phyloP scores from a whole-genome alignment of 768 basidiomycete genomes.

The Podaxis pistillaris region DNA sequence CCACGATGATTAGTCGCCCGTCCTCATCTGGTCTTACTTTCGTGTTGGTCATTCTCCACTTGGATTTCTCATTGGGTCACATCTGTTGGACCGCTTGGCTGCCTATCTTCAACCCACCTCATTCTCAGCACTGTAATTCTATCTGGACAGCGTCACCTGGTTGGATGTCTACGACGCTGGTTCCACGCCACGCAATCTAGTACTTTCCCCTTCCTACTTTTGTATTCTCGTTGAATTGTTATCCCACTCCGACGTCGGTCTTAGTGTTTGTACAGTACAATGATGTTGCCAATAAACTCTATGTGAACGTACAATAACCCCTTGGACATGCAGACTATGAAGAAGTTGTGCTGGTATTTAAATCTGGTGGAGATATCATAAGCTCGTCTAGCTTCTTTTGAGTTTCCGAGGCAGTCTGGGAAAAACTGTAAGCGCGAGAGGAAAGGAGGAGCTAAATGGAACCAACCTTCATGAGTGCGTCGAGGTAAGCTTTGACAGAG shows the following conservation, averaged over 20 bases:
- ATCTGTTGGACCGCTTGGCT: slow-evolving; percentile 9
- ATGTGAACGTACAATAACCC: slow-evolving; percentile 2
- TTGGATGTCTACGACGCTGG: neutral
- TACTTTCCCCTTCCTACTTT: slow-evolving; percentile 13
- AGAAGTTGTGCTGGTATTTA: slow-evolving; percentile 24
- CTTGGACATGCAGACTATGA: neutral
- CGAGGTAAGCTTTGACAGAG: slow-evolving; percentile 75
- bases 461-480: slow-evolving; percentile 68
- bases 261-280: slow-evolving; percentile 22
- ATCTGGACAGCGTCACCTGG: neutral
- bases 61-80: slow-evolving; percentile 12
- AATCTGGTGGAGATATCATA: slow-evolving; percentile 35
- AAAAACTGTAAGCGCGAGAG: slow-evolving; percentile 11
- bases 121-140: slow-evolving; percentile 7
- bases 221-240: slow-evolving; percentile 11
- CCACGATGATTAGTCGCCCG: slow-evolving; percentile 40
- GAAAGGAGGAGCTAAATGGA: neutral
- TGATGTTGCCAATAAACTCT: slow-evolving; percentile 21
- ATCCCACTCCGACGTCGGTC: slow-evolving; percentile 4
- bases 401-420: slow-evolving; percentile 65
- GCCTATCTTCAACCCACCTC: slow-evolving; percentile 5
- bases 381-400: slow-evolving; percentile 77
- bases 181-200: neutral
- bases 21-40: neutral
- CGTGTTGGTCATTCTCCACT: neutral